Conservation (phyloP, 352 stramenopile genomes). For the Thraustochytrium striatum region DNA sequence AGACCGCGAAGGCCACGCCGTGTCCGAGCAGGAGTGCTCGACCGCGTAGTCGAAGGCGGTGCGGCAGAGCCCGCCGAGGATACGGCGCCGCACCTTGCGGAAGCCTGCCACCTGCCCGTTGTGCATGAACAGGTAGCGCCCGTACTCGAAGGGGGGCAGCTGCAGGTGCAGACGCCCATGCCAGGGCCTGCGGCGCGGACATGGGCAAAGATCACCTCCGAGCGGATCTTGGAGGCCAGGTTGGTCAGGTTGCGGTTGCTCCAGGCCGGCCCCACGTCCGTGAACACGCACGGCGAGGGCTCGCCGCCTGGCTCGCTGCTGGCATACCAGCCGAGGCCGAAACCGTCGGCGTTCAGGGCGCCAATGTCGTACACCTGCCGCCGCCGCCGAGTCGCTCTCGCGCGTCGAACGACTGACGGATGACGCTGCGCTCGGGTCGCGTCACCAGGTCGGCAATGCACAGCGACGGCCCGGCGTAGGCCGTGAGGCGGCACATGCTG, state of each 20-base stretch:
- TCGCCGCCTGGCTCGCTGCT: neutral
- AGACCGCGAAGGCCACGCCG: constrained; percentile 58
- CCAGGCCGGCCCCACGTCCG: constrained; percentile 56
- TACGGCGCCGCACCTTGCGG: constrained; percentile 53
- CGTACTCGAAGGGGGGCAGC: constrained; percentile 60
- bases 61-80: constrained; percentile 55
- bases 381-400: constrained; percentile 49
- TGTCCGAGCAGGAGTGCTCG: constrained; percentile 57
- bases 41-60: constrained; percentile 53
- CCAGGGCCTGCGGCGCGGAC: constrained; percentile 59
- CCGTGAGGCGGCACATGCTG: constrained; percentile 52
- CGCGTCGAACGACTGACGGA: constrained; percentile 56
- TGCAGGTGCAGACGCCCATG: constrained; percentile 55
- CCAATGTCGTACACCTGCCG: constrained; percentile 46
- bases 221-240: constrained; percentile 53
- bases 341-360: constrained; percentile 57
- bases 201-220: constrained; percentile 58
- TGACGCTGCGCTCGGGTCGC: constrained; percentile 55
- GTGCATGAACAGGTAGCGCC: constrained; percentile 64
- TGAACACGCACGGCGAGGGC: constrained; percentile 53
- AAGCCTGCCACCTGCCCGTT: constrained; percentile 60
- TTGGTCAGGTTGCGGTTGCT: constrained; percentile 58
- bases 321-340: constrained; percentile 58
- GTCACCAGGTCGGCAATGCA: constrained; percentile 54
- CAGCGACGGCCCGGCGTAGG: constrained; percentile 46